Conservation (phyloP, 192 early-diverging fungal genomes). For the Pilobolus umbonatus region DNA sequence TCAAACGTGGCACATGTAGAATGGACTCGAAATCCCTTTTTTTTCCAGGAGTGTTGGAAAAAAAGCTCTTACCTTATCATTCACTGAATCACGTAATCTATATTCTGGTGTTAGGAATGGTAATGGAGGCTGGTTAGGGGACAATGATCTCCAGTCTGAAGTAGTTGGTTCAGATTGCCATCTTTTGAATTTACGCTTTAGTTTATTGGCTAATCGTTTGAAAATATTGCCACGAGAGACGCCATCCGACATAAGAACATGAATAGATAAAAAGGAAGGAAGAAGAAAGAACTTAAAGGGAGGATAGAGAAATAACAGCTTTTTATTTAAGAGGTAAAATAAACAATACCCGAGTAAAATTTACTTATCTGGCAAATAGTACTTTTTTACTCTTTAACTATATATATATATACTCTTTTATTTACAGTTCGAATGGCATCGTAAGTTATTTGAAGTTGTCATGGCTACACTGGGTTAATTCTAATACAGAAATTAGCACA, state of each 20-base stretch:
- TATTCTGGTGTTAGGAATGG: constrained; percentile 13
- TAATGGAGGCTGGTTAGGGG: constrained; percentile 27
- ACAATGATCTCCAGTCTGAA: constrained; percentile 28
- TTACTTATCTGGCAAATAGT: constrained; percentile 1
- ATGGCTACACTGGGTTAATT: no score
- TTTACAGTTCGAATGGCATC: no score
- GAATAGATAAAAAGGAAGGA: background rate
- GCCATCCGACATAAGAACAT: constrained; percentile 8
- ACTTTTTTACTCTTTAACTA: constrained; percentile 3
- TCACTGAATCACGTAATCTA: background rate
- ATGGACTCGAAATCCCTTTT: no score
- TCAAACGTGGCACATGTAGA: no score
- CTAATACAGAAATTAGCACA: no score
- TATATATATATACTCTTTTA: no score
- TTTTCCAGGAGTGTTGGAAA: background rate
- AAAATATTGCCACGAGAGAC: no score
- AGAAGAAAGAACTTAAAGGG: background rate
- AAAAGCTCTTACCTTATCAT: background rate
- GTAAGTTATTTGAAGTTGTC: no score
- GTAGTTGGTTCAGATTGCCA: constrained; percentile 8
- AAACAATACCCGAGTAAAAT: constrained; percentile 11
- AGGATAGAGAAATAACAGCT: background rate
- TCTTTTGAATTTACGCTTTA: no score
- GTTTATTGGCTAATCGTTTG: no score
- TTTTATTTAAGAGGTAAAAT: background rate